Evolutionary conservation across 805 yeast species (phyloP), one percentile per base, ranked within the genome.

Genomic region (Metschnikowia orientalis): DNA sequence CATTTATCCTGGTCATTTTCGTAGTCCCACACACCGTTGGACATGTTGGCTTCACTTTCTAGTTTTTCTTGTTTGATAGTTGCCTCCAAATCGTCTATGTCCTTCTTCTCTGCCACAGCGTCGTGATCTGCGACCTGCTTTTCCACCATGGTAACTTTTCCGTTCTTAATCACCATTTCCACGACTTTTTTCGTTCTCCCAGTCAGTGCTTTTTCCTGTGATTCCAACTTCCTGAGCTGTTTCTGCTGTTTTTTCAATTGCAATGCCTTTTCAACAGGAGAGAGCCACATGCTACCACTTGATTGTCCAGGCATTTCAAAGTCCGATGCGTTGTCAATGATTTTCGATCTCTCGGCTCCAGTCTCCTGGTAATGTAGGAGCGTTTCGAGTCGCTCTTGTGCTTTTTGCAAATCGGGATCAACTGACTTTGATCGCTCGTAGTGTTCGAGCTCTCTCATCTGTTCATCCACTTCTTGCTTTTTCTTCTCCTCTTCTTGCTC

Each of bases 261-360:
- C 37, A 87, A 63, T 0, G 97, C 97, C 45, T 92, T 75, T 47
- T 94, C 97, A 33, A 80, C 70, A 0, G 81, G 79, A 1, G 95
- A 80, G 0, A 95, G 79, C 97, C 98, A 92, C 41, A 81, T 63
- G 44, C 75, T 81, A 2, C 60, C 61, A 23, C 71, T 50, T 1
- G 71, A 59, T 2, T 52, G 38, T 2, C 64, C 63, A 0, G 86
- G 75, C 35, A 80, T 57, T 30, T 85, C 94, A 53, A 75, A 86
- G 54, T 92, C 98, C 4, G 95, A 77, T 0, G 94, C 96, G 52
- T 86, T 81, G 54, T 92, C 99, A 23, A 94, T 89, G 42, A 92
- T 87, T 46, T 76, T 77, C 0, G 98, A 92, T 54, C 99, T 70
- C 54, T 87, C 94, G 1, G 89, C 85, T 5, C 94, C 84, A 11